Evolutionary conservation across 495 filamentous ascomycete genomes (phyloP), one percentile per base, ranked within the genome.

Genomic region (Sordaria brevicollis): DNA sequence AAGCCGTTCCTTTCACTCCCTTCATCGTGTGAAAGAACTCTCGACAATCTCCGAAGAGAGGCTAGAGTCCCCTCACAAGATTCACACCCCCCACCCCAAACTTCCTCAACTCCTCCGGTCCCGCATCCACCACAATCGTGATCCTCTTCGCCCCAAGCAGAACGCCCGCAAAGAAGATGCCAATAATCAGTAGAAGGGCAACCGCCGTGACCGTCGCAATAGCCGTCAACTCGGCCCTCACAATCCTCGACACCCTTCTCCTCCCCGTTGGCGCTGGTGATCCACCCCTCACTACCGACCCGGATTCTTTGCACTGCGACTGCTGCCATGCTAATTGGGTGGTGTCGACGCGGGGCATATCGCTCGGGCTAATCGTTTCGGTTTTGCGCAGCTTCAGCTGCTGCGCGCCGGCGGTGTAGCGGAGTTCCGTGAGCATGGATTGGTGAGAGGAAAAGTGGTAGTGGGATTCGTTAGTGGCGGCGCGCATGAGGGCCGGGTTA

Each of bases 121-220:
- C 49, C 25, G 49, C 49, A 62, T 69, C 38, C 49, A 69, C 54
- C 19, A 69, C 36, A 17, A 69, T 66, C 3, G 68, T 65, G 31
- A 70, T 67, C 69, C 69, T 35, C 69, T 70, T 70, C 0, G 69
- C 69, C 15, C 69, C 69, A 34, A 67, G 21, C 65, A 70, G 9
- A 6, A 67, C 65, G 5, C 69, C 69, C 0, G 69, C 69, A 34
- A 70, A 67, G 65, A 70, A 70, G 34, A 70, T 35, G 0, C 69
- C 36, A 1, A 33, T 37, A 34, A 70, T 65, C 62, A 70, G 13
- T 4, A 66, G 31, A 33, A 70, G 43, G 8, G 69, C 65, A 2
- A 70, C 65, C 0, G 57, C 21, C 17, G 69, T 70, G n/a, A 39
- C 69, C 1, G 69, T 37, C 62, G 66, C 69, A 43, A 70, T 37